phyloP scores from a whole-genome alignment of 2,329 filamentous ascomycete species.

The Tolypocladium cylindrosporum region DNA sequence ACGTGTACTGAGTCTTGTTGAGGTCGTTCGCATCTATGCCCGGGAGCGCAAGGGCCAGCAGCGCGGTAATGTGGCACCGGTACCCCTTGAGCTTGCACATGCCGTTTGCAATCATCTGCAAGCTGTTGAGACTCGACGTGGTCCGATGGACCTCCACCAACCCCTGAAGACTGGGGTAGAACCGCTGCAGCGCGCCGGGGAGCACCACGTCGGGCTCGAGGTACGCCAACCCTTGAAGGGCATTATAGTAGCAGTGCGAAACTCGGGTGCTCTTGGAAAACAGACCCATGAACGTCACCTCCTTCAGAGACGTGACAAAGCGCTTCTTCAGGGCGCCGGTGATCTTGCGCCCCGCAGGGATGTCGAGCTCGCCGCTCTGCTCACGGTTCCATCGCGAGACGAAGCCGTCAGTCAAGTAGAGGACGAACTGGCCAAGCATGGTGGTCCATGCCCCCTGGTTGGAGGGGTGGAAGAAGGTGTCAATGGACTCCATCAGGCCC shows the following conservation, averaged over 20 bases:
- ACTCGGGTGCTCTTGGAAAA: slow-evolving; percentile 92
- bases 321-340: slow-evolving; percentile 73
- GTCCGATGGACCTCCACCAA: slow-evolving; percentile 95
- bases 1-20: slow-evolving; percentile 88
- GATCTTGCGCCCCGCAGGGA: slow-evolving; percentile 69
- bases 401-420: slow-evolving; percentile 91
- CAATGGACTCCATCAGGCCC: slow-evolving; percentile 84
- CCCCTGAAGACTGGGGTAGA: slow-evolving; percentile 94
- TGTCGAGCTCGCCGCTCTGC: slow-evolving; percentile 81
- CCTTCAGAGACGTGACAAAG: slow-evolving; percentile 80
- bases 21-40: slow-evolving; percentile 97
- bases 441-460: slow-evolving; percentile 91
- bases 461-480: slow-evolving; percentile 98
- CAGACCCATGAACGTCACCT: slow-evolving; percentile 96
- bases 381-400: slow-evolving; percentile 97
- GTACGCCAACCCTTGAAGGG: slow-evolving; percentile 80
- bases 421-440: slow-evolving; percentile 79
- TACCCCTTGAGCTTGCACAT: slow-evolving; percentile 95
- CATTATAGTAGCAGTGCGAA: slow-evolving; percentile 83
- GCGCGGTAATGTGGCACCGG: slow-evolving; percentile 85
- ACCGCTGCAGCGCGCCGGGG: slow-evolving; percentile 85
- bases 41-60: slow-evolving; percentile 85
- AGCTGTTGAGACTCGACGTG: slow-evolving; percentile 80
- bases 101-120: slow-evolving; percentile 85
- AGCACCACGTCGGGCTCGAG: slow-evolving; percentile 87